phyloP scores from a whole-genome alignment of 2,329 filamentous ascomycete genomes.

The Aspergillus quadricinctus region DNA sequence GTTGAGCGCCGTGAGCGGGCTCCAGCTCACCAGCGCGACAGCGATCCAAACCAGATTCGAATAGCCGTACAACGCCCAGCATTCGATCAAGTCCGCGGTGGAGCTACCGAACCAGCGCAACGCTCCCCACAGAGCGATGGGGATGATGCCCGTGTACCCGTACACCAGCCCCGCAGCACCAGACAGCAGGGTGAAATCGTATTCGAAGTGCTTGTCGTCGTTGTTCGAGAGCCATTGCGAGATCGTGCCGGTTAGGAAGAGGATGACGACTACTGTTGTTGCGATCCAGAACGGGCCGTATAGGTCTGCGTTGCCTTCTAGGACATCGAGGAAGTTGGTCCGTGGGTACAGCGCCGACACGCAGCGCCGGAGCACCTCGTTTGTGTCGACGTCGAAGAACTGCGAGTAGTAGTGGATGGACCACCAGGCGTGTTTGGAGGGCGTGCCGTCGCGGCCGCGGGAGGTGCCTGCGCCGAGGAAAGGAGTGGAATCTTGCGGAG shows the following conservation, averaged over 20 bases:
- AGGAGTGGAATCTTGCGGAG: slow-evolving; percentile 46
- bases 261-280: slow-evolving; percentile 90
- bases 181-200: slow-evolving; percentile 85
- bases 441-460: slow-evolving; percentile 39
- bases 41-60: slow-evolving; percentile 96
- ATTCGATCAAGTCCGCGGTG: slow-evolving; percentile 87
- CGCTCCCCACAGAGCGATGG: slow-evolving; percentile 77
- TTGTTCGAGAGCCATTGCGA: slow-evolving; percentile 76
- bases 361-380: slow-evolving; percentile 80
- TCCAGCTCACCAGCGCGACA: slow-evolving; percentile 88
- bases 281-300: slow-evolving; percentile 99
- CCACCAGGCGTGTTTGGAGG: slow-evolving; percentile 86
- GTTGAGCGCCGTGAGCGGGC: slow-evolving; percentile 78
- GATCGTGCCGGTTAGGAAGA: slow-evolving; percentile 93
- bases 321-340: slow-evolving; percentile 91
- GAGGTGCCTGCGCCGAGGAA: slow-evolving; percentile 44
- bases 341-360: slow-evolving; percentile 84
- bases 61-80: slow-evolving; percentile 94
- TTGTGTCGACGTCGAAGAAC: slow-evolving; percentile 98
- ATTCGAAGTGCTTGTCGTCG: slow-evolving; percentile 69
- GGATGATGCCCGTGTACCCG: slow-evolving; percentile 87
- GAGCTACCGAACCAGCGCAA: slow-evolving; percentile 95
- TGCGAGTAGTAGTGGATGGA: slow-evolving; percentile 89
- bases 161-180: slow-evolving; percentile 91
- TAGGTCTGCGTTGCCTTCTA: slow-evolving; percentile 93